Base-by-base conservation (phyloP, 306 rosid species). In the Acacia melanoxylon region DNA sequence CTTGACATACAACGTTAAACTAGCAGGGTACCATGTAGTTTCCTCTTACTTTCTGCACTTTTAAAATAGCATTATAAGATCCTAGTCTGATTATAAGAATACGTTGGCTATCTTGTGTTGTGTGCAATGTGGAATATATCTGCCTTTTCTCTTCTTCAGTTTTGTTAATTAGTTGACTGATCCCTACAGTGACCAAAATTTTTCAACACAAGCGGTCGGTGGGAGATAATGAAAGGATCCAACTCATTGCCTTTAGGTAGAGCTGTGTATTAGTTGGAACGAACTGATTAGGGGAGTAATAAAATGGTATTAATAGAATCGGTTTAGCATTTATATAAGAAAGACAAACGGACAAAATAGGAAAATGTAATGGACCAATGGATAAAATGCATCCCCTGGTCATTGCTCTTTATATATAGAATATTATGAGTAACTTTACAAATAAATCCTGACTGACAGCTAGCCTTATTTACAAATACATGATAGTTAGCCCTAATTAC, bases 31-130 rank as follows among this genome's bases (percentile, higher is more conserved):
- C 72, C 48, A 35, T 19, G 72, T 68, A 37, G 72, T 68, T 68
- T 68, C 72, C 48, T 68, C 48, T 68, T 63, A 15, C 72, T 37
- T 68, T 68, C 72, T 68, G 25, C 72, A 9, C 72, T 68, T 33
- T 35, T 67, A 33, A 6, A 67, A 17, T 17, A 3, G 24, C 3
- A 20, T 68, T 68, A 3, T 37, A 37, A 19, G 19, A 68, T 35
- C n/a, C 72, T 5, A 10, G 29, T 68, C 16, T 37, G 8, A 8
- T 19, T 42, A 15, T 33, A 6, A 19, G 27, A 37, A 68, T 19
- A 41, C 25, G 27, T n/a, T 37, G 27, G 48, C 48, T 10, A 17
- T 17, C 11, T 67, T 8, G 46, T 8, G 25, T 17, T 66, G 72
- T 66, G 45, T 66, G 72, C 72, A 59, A 59, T 56, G 4, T 31